Base-by-base conservation (phyloP, 164 flowering plant genomes). In the Magnolia officinalis region DNA sequence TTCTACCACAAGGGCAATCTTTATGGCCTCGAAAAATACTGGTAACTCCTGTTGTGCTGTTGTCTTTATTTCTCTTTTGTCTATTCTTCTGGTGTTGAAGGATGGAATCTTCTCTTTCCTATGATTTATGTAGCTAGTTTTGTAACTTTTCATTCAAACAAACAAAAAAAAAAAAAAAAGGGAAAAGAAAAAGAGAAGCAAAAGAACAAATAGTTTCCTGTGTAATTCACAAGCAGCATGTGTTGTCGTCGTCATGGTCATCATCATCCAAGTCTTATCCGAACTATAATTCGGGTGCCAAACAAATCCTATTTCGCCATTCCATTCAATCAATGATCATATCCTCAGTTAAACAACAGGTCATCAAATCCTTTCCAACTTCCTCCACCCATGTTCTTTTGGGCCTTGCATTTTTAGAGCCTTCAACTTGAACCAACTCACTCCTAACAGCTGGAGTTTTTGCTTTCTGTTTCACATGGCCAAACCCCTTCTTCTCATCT, bases 21-120 rank as follows among this genome's bases (percentile, higher is more conserved):
- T 29, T 96, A 96, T 79, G 99, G 99, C 78, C 92, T 96, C 73
- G 98, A 96, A 77, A 96, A 96, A 81, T 94, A 94, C 76, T 96
- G 98, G 99, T 96, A 89, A 75, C 18, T 67, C 18, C n/a, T 50
- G 29, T 59, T 50, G 37, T 50, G 49, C 37, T 61, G 29, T n/a
- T 58, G 19, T 37, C 51, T 50, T 9, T 61, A 8, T 52, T 37
- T 20, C 26, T 50, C 10, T 65, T 1, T 49, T 8, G 45, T 37
- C 45, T 37, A 37, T 4, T 37, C 45, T 37, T 37, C 45, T 37
- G 45, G 45, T 37, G 10, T 71, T 4, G 14, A 5, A 13, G 52
- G 45, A 10, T 70, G n/a, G 19, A 59, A 13, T 59, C 63, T 59
- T 5, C 45, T 37, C 45, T 37, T 37, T 3, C 6, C 45, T 37